Evolutionary conservation across 2,329 filamentous ascomycete genomes (phyloP).

Genomic region (Akanthomyces lecanii): DNA sequence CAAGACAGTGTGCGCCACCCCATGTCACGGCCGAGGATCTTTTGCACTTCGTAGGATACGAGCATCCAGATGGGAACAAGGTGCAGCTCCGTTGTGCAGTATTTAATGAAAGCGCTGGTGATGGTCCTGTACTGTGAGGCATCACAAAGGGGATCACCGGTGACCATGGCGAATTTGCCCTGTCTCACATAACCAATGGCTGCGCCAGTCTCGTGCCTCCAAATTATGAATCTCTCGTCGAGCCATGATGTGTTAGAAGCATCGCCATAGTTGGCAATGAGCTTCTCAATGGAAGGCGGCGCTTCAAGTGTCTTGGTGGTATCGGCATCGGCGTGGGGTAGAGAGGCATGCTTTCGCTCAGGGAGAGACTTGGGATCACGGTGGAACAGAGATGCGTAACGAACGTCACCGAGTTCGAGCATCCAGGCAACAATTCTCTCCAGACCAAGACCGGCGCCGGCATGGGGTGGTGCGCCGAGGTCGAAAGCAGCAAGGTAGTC

Average conservation of each 20-base stretch:
- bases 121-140: slow-evolving; percentile 69
- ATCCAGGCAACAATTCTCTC: slow-evolving; percentile 86
- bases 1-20: slow-evolving; percentile 88
- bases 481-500: slow-evolving; percentile 88
- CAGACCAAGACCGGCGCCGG: slow-evolving; percentile 82
- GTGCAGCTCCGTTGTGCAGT: slow-evolving; percentile 62
- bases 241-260: slow-evolving; percentile 92
- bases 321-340: slow-evolving; percentile 85
- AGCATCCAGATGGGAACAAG: slow-evolving; percentile 87
- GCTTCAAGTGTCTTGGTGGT: slow-evolving; percentile 55
- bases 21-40: slow-evolving; percentile 72
- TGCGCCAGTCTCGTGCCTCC: slow-evolving; percentile 80
- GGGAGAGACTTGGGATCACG: slow-evolving; percentile 86
- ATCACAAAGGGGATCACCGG: slow-evolving; percentile 85
- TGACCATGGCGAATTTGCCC: slow-evolving; percentile 74
- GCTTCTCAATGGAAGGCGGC: slow-evolving; percentile 72
- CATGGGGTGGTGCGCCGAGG: slow-evolving; percentile 83
- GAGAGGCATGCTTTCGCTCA: slow-evolving; percentile 52
- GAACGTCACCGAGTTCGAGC: slow-evolving; percentile 82
- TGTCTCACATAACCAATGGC: slow-evolving; percentile 79
- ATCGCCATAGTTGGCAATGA: slow-evolving; percentile 94
- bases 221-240: slow-evolving; percentile 82
- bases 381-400: slow-evolving; percentile 81
- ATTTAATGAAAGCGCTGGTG: slow-evolving; percentile 69
- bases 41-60: slow-evolving; percentile 72